Evolutionary conservation across 768 basidiomycete genomes (phyloP).

Genomic region (Hygrophorus pudorinus): DNA sequence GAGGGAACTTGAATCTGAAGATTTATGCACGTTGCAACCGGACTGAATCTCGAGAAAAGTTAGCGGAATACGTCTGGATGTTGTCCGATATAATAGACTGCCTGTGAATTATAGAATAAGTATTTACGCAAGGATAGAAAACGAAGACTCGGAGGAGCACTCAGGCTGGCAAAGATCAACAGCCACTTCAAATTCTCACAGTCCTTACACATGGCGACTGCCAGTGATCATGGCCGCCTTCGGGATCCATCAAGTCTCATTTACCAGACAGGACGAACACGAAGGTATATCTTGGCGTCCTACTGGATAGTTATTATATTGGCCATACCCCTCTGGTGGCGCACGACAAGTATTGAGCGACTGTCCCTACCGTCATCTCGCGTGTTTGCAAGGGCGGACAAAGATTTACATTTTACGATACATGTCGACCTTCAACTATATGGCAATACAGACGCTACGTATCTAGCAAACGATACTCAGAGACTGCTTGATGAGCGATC

Average conservation of each 20-base stretch:
- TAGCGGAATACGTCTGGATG: background rate
- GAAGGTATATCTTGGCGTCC: constrained; percentile 54
- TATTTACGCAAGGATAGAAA: too few relatives aligned
- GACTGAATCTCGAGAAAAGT: constrained; percentile 7
- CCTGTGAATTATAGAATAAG: too few relatives aligned
- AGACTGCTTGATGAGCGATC: constrained; percentile 17
- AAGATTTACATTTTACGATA: constrained; percentile 37
- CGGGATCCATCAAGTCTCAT: constrained; percentile 41
- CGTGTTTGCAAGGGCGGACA: constrained; percentile 42
- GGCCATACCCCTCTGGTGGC: constrained; percentile 90
- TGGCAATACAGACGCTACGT: constrained; percentile 1
- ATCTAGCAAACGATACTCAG: constrained; percentile 14
- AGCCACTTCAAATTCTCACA: background rate
- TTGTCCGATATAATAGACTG: too few relatives aligned
- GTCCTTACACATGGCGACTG: background rate
- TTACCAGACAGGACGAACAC: constrained; percentile 39
- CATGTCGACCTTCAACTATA: constrained; percentile 27
- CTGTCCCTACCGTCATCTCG: constrained; percentile 56
- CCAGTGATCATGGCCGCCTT: constrained; percentile 7
- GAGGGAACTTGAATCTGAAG: background rate
- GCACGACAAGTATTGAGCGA: constrained; percentile 81
- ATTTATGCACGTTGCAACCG: too few relatives aligned
- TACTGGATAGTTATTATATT: constrained; percentile 76
- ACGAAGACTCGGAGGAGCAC: too few relatives aligned
- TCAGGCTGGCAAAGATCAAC: background rate